These are phyloP conservation scores for Hypsizygus marmoreus DNA, from an alignment of 768 basidiomycete genomes.

Conservation along the genomic window DNA sequence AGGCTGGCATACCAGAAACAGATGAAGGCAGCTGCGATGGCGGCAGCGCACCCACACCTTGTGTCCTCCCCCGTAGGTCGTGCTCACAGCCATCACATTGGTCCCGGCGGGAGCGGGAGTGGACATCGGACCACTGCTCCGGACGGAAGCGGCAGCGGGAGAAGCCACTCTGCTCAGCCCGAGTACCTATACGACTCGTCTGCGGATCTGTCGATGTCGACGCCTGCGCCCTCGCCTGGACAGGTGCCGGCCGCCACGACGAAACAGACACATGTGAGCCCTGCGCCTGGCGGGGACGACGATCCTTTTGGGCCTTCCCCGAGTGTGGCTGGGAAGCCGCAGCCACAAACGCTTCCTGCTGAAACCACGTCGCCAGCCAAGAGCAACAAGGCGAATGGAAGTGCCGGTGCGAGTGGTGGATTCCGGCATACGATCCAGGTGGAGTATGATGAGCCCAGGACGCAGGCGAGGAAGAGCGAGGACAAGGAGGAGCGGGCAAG, in stretches of 20 bases:
- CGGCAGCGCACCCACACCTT: constrained; percentile 21
- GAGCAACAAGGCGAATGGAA: constrained; percentile 49
- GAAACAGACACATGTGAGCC: constrained; percentile 33
- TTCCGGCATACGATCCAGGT: constrained; percentile 96
- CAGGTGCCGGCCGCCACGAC: constrained; percentile 21
- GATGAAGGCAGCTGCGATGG: constrained; percentile 59
- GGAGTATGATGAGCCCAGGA: constrained; percentile 76
- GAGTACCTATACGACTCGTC: constrained; percentile 79
- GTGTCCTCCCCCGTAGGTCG: constrained; percentile 33
- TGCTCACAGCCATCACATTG: constrained; percentile 57
- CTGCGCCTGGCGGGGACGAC: constrained; percentile 48
- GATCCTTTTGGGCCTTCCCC: constrained; percentile 73
- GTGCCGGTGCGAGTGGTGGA: constrained; percentile 35
- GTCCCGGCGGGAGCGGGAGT: constrained; percentile 26
- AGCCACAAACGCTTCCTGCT: constrained; percentile 9
- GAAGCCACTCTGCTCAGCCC: constrained; percentile 64
- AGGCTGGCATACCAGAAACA: constrained; percentile 78
- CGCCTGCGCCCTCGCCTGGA: constrained; percentile 30
- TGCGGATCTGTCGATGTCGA: constrained; percentile 44
- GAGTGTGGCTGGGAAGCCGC: constrained; percentile 16
- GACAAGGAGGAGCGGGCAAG: constrained; percentile 22
- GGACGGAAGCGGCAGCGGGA: constrained; percentile 34
- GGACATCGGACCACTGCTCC: constrained; percentile 30
- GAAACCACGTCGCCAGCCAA: constrained; percentile 27
- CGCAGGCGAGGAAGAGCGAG: constrained; percentile 27